Evolutionary conservation across 768 basidiomycete species (phyloP).

Genomic region (Leccinum disarticulatum): DNA sequence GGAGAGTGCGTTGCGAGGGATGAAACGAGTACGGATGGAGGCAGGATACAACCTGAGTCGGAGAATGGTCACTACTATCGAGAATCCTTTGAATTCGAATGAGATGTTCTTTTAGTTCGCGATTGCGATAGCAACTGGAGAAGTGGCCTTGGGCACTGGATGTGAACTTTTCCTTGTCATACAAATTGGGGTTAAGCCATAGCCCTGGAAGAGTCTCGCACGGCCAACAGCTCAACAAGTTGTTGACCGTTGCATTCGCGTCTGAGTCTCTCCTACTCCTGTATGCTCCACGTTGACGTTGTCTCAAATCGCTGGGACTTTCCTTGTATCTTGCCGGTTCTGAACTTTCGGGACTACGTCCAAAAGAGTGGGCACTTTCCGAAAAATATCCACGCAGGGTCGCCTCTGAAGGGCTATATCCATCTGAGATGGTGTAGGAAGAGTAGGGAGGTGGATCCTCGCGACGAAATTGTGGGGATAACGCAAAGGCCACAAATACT

Average conservation of each 20-base stretch:
- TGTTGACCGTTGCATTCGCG: neutral
- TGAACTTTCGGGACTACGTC: constrained; percentile 7
- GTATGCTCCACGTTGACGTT: constrained; percentile 7
- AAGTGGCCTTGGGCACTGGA: constrained; percentile 4
- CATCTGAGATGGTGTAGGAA: constrained; percentile 9
- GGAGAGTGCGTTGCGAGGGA: neutral
- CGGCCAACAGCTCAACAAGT: constrained; percentile 13
- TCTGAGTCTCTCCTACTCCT: constrained; percentile 1
- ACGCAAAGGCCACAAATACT: constrained; percentile 27
- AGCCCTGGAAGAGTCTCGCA: constrained; percentile 5
- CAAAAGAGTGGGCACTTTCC: neutral
- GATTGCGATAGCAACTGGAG: constrained; percentile 14
- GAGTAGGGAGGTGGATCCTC: constrained; percentile 15
- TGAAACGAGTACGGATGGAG: neutral
- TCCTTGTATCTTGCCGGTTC: neutral
- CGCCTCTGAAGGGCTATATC: neutral
- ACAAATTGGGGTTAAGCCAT: neutral
- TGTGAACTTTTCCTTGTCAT: constrained; percentile 1
- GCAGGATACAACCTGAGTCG: neutral
- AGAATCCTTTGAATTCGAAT: neutral
- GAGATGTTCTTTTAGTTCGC: neutral
- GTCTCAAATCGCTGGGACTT: neutral
- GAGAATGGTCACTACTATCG: neutral
- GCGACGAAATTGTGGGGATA: constrained; percentile 6
- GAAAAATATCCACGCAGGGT: neutral